Evolutionary conservation across 495 filamentous ascomycete species (phyloP), one percentile per base, ranked within the genome.

Genomic region (Astrocystis sublimbata): DNA sequence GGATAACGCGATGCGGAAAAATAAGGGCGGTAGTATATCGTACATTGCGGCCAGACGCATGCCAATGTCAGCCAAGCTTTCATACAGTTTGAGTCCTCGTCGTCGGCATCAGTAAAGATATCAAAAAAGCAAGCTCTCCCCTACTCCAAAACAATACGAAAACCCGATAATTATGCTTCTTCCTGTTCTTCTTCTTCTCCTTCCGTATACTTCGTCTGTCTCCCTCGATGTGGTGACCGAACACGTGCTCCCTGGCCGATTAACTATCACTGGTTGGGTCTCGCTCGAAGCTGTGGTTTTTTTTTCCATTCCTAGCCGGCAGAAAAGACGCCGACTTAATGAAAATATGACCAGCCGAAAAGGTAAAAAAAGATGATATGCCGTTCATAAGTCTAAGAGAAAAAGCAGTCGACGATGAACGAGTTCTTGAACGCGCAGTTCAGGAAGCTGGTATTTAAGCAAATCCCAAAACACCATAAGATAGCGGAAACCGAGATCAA

Each of bases 71-170:
- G n/a, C 58, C 58, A 41, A 52, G 49, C 47, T 61, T n/a, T 61
- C 58, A 53, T 61, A 43, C 58, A 61, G 58, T n/a, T n/a, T n/a
- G n/a, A n/a, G n/a, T 61, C 58, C 58, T 61, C 49, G 53, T 61
- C 58, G 42, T 43, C 58, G 41, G 49, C 58, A 45, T 61, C 30
- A 40, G 49, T 53, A 43, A n/a, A n/a, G n/a, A n/a, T n/a, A n/a
- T n/a, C n/a, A n/a, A n/a, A n/a, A n/a, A n/a, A n/a, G n/a, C n/a
- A n/a, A n/a, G 46, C 35, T 36, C 35, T 36, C 23, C 19, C 19
- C 26, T 24, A 35, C 24, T 35, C 47, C 38, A 35, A 38, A 43
- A 40, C 28, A 26, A 26, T 24, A 40, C 47, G 46, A 28, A 53
- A 31, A 13, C 35, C 24, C 57, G 36, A 36, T 33, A 26, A 61